Conservation (phyloP, 352 stramenopile species). For the Pythium volutum region DNA sequence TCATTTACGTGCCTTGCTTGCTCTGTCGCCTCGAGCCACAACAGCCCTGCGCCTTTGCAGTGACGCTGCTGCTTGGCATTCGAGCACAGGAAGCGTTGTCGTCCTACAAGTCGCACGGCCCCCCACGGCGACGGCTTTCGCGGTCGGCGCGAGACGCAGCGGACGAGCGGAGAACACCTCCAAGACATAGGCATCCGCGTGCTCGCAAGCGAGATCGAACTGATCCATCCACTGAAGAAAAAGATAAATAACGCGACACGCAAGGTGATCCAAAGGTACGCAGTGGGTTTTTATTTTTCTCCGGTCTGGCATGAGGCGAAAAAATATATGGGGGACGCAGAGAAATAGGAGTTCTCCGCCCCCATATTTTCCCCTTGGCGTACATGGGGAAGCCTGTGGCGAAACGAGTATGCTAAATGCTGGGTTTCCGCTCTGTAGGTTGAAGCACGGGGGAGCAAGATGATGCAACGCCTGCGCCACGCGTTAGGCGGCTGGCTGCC, state of each 20-base stretch:
- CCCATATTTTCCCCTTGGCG: not conserved
- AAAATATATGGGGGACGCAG: not conserved
- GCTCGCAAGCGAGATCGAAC: not conserved
- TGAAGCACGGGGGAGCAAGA: constrained; percentile 24
- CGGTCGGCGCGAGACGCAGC: constrained; percentile 4
- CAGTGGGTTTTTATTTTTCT: constrained; percentile 1
- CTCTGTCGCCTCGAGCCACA: constrained; percentile 4
- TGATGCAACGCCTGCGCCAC: constrained; percentile 83
- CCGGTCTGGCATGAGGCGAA: not conserved
- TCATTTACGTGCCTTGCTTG: constrained; percentile 13
- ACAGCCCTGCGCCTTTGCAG: constrained; percentile 9
- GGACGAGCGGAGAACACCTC: not conserved
- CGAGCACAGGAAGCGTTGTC: constrained; percentile 18
- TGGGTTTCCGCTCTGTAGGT: constrained; percentile 9
- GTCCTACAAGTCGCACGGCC: constrained; percentile 7
- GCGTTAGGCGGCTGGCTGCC: constrained; percentile 71
- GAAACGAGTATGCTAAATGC: not conserved
- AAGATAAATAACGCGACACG: not conserved
- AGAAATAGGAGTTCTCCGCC: not conserved
- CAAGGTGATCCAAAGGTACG: constrained; percentile 2
- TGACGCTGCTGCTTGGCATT: constrained; percentile 22
- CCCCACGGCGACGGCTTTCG: not conserved
- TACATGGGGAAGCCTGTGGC: not conserved
- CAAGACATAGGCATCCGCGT: not conserved
- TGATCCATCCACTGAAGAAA: not conserved